Base-by-base conservation (phyloP, 2,329 filamentous ascomycete genomes). In the Cladobotryum mycophilum region DNA sequence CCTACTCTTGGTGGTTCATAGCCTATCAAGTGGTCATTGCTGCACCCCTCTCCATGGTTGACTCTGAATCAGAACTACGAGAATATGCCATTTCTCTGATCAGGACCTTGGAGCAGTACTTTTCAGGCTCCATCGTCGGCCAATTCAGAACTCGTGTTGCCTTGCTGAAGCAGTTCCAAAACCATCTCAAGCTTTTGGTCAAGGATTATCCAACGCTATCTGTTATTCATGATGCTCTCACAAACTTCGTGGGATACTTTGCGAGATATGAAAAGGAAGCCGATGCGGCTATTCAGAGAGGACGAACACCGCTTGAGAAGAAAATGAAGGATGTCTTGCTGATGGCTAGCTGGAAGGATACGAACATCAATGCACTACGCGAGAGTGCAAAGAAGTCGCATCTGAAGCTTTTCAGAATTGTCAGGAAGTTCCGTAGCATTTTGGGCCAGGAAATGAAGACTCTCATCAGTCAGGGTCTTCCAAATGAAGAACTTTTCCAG, bases 311-410 rank as follows among this genome's bases (percentile, higher is more conserved):
- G 0, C 76, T 97, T n/a, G 92, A 97, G 66, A 96, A 90, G 68
- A 84, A 89, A 51, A 89, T 97, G 78, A 92, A 87, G 64, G 88
- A 97, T 59, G 84, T 96, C n/a, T 79, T 99, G 14, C 82, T 95
- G 47, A 74, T 99, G 60, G 90, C 91, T 7, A 96, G 90, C 67
- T 99, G 95, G 95, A 96, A 95, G 66, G 93, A 99, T 60, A 96
- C 89, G 18, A 99, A 97, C 61, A 95, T 99, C 55, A 85, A 86
- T 44, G 88, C 89, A 1, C 73, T 99, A 14, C 82, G 85, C 57
- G 90, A 96, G 63, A 97, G 92, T 67, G 90, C 93, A 1, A 85
- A 86, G 60, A 86, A 85, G 53, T 96, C 91, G 17, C 93, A 99
- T 64, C 82, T 86, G 61, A 96, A 96, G 67, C 79, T 99, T 2